Conservation (phyloP, 1,284 basidiomycete genomes). For the Boletus subluridellus region DNA sequence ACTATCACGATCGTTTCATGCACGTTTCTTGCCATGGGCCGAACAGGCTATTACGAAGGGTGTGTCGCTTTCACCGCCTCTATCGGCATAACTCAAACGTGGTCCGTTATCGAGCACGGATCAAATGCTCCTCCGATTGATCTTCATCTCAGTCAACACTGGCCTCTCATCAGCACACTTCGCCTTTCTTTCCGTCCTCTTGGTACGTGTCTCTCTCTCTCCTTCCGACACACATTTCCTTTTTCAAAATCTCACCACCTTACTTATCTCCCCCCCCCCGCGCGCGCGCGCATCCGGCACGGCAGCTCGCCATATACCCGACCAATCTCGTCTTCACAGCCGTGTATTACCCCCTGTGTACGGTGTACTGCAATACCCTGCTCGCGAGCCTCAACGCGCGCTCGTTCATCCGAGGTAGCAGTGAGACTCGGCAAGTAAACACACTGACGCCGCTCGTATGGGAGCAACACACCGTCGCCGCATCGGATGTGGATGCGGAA, state of each 20-base stretch:
- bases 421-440: background rate
- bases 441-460: slow-evolving; percentile 7
- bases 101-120: slow-evolving; percentile 15
- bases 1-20: slow-evolving; percentile 23
- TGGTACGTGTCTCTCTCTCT: slow-evolving; percentile 12
- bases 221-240: background rate
- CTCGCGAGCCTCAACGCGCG: slow-evolving; percentile 33
- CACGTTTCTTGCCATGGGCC: slow-evolving; percentile 19
- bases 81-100: background rate
- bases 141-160: slow-evolving; percentile 26
- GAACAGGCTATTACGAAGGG: slow-evolving; percentile 22
- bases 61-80: slow-evolving; percentile 6
- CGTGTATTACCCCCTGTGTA: slow-evolving; percentile 31
- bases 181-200: slow-evolving; percentile 22
- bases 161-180: slow-evolving; percentile 28
- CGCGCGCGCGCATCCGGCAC: background rate
- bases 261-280: background rate
- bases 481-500: background rate
- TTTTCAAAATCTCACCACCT: background rate
- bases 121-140: slow-evolving; percentile 24
- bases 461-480: background rate
- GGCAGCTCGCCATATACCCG: slow-evolving; percentile 25
- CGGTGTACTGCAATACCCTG: slow-evolving; percentile 34
- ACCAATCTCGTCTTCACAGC: slow-evolving; percentile 25
- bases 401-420: slow-evolving; percentile 13